Percentiles rank a stretch among this genome's conserved stretches.
Conservation (phyloP, 2,329 filamentous ascomycete species). For the Ophiostoma ips region DNA sequence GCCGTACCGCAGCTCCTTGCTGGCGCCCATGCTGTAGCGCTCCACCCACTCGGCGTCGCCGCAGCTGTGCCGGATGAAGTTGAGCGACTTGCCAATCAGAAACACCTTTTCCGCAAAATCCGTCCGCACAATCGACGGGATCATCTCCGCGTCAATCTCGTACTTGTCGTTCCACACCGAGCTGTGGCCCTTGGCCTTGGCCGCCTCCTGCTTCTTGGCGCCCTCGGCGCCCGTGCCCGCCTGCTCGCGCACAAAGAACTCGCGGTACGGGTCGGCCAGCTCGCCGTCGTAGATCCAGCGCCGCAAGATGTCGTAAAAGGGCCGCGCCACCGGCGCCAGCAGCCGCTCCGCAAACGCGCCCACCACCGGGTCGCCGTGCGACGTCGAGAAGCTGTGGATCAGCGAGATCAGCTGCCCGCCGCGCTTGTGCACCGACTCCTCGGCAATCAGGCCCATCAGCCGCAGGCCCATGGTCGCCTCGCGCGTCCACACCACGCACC, state of each 20-base stretch:
- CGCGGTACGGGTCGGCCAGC: slow-evolving; percentile 84
- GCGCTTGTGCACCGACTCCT: slow-evolving; percentile 65
- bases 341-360: slow-evolving; percentile 84
- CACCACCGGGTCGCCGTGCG: slow-evolving; percentile 90
- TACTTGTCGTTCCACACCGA: slow-evolving; percentile 99
- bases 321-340: slow-evolving; percentile 71
- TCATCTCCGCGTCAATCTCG: slow-evolving; percentile 68
- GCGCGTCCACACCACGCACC: slow-evolving; percentile 93
- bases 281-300: slow-evolving; percentile 99
- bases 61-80: slow-evolving; percentile 95
- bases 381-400: slow-evolving; percentile 85
- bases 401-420: slow-evolving; percentile 88
- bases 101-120: slow-evolving; percentile 96
- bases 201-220: slow-evolving; percentile 25
- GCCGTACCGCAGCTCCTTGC: slow-evolving; percentile 81
- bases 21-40: slow-evolving; percentile 82
- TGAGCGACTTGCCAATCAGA: slow-evolving; percentile 91
- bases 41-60: slow-evolving; percentile 92
- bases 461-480: slow-evolving; percentile 93
- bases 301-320: slow-evolving; percentile 91
- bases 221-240: slow-evolving; percentile 36
- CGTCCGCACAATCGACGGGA: slow-evolving; percentile 82
- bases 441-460: slow-evolving; percentile 85
- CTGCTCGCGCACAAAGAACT: slow-evolving; percentile 91
- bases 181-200: slow-evolving; percentile 50